These are phyloP conservation scores for Aspergillus ellipticus DNA, from an alignment of 495 filamentous ascomycete genomes.

Conservation along the genomic window DNA sequence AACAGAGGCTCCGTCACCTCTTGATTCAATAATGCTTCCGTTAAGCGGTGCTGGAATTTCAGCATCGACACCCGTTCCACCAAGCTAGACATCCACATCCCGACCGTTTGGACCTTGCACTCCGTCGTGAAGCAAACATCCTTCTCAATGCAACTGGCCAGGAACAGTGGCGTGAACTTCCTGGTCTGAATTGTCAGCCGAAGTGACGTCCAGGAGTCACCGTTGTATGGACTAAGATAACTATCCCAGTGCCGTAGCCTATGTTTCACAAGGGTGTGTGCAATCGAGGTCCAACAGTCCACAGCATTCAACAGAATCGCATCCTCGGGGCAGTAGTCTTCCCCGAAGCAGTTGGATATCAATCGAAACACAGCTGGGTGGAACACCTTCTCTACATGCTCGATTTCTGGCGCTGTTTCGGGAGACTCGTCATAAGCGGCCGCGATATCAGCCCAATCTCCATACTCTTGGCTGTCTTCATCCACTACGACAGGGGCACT, in stretches of 20 bases:
- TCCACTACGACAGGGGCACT: conserved; percentile 23
- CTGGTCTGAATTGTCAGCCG: conserved; percentile 60
- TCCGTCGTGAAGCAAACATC: conserved; percentile 38
- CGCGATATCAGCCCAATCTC: conserved; percentile 60
- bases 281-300: conserved; percentile 57
- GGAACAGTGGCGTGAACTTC: conserved; percentile 60
- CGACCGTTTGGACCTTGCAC: conserved; percentile 48
- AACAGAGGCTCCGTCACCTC: conserved; percentile 47
- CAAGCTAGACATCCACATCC: conserved; percentile 58
- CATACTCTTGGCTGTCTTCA: conserved; percentile 75
- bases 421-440: conserved; percentile 37
- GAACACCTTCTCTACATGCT: conserved; percentile 41
- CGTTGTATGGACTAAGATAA: conserved; percentile 54
- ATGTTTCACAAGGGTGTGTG: conserved; percentile 46
- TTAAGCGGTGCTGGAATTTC: conserved; percentile 65
- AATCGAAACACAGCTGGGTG: conserved; percentile 53
- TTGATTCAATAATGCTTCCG: conserved; percentile 51
- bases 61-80: conserved; percentile 63
- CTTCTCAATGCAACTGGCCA: conserved; percentile 53
- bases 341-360: conserved; percentile 67
- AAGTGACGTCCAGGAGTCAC: conserved; percentile 59
- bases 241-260: conserved; percentile 50
- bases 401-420: conserved; percentile 20
- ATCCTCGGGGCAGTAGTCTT: conserved; percentile 57
- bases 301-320: conserved; percentile 51